Conservation (phyloP, 257 asterid species). For the Striga asiatica region DNA sequence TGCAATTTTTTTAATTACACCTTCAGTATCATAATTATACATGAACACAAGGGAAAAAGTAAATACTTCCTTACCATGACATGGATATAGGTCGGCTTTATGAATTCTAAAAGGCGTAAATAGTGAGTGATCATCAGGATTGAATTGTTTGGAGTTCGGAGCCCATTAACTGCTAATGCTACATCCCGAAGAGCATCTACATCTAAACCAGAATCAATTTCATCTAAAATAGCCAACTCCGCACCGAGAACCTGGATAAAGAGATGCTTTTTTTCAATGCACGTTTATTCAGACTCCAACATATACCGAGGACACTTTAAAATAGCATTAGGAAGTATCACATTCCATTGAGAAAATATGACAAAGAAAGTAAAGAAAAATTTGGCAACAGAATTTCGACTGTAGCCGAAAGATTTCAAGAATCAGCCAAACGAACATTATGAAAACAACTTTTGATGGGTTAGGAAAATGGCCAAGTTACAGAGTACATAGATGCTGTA, state of each 20-base stretch:
- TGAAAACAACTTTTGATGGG: conserved; percentile 1
- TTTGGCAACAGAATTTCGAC: not conserved
- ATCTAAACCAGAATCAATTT: conserved; percentile 97
- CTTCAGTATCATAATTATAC: not conserved
- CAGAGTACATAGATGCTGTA: conserved; percentile 26
- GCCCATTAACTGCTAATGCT: conserved; percentile 73
- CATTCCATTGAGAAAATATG: not conserved
- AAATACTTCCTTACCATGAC: conserved; percentile 75
- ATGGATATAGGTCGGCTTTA: conserved; percentile 71
- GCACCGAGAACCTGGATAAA: conserved; percentile 90
- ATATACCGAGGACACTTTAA: not conserved
- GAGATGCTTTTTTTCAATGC: conserved; percentile 10
- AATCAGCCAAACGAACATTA: not conserved
- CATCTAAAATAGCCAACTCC: conserved; percentile 80
- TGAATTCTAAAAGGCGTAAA: conserved; percentile 75
- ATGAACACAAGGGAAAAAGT: too few relatives aligned
- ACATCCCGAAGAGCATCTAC: conserved; percentile 95
- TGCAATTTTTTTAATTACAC: not conserved
- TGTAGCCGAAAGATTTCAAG: not conserved
- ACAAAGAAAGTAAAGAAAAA: not conserved
- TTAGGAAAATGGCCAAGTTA: conserved; percentile 7
- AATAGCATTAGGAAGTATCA: not conserved
- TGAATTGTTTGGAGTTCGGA: conserved; percentile 57
- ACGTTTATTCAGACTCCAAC: not conserved
- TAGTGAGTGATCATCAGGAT: conserved; percentile 95